Evolutionary conservation across 192 early-diverging fungal species (phyloP), one percentile per base, ranked within the genome.

Genomic region (Podila minutissima): DNA sequence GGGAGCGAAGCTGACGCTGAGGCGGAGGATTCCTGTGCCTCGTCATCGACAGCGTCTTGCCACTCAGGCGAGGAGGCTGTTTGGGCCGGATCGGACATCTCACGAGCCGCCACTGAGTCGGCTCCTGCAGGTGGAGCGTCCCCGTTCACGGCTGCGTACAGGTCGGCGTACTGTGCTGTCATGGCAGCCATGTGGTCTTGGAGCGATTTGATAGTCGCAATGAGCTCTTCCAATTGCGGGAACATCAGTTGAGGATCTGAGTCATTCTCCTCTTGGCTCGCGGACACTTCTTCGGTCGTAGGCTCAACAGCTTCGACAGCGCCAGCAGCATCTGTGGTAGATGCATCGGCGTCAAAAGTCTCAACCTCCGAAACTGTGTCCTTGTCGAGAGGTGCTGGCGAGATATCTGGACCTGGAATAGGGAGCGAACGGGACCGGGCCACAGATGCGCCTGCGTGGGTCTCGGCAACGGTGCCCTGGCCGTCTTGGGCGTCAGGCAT

Each of bases 151-250:
- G 3, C 7, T 1, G 29, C 46, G 19, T 19, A 12, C 51, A 64
- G 4, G 9, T 57, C 65, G n/a, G 29, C 13, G 55, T 67, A 64
- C 19, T 72, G 72, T 41, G 66, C 58, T n/a, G 67, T 64, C 66
- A 79, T 59, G 7, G 50, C 29, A 5, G 49, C 41, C 37, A 72
- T 64, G 26, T 20, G 38, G 1, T 37, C 50, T 31, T 72, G 65
- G 10, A 79, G 60, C 19, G 6, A 37, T 24, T 67, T 41, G 11
- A 72, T 26, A 7, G 50, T 59, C 4, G 51, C 26, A 19, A 62
- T 12, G 0, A 79, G 64, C 0, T 32, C 48, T 4, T 68, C 59
- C 15, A 70, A 11, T 11, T 38, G 28, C 50, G 57, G 59, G 53
- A 55, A 55, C 24, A 55, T 17, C 6, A 24, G 2, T 3, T 55